Evolutionary conservation across 768 basidiomycete species (phyloP).

Genomic region (Saitozyma sp.): DNA sequence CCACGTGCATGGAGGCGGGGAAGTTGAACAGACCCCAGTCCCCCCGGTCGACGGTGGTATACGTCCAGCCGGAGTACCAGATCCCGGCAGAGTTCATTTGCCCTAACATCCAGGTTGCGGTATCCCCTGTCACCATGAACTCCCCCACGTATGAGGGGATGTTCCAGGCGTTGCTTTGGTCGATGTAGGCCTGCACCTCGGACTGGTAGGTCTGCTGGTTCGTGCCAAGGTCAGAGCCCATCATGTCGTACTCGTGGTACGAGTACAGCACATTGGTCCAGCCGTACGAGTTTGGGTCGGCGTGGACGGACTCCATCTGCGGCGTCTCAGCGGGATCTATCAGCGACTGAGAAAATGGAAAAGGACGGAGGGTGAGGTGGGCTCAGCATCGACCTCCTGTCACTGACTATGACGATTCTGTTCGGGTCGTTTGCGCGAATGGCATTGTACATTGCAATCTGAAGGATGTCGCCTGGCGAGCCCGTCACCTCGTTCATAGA

Average conservation of each 20-base stretch:
- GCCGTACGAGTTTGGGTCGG: constrained; percentile 36
- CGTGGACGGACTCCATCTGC: constrained; percentile 34
- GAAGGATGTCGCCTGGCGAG: constrained; percentile 33
- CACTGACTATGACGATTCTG: constrained; percentile 23
- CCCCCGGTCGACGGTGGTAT: constrained; percentile 29
- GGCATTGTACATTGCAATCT: constrained; percentile 44
- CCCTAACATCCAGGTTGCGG: constrained; percentile 33
- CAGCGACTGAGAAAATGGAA: no score
- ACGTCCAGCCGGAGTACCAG: constrained; percentile 39
- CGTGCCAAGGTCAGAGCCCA: constrained; percentile 28
- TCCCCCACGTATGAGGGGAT: constrained; percentile 43
- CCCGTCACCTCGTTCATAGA: constrained; percentile 48
- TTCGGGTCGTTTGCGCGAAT: constrained; percentile 39
- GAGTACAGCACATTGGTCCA: constrained; percentile 49
- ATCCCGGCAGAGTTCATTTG: constrained; percentile 32
- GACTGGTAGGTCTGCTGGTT: constrained; percentile 28
- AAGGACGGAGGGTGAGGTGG: no score
- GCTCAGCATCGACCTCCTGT: not conserved
- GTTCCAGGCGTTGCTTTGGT: constrained; percentile 27
- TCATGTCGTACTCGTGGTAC: constrained; percentile 46
- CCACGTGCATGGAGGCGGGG: constrained; percentile 17
- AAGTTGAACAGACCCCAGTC: constrained; percentile 42
- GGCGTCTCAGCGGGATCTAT: not conserved
- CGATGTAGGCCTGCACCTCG: constrained; percentile 4
- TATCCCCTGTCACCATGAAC: constrained; percentile 41